phyloP scores from a whole-genome alignment of 768 basidiomycete genomes.

The Rhodotorula graminis region DNA sequence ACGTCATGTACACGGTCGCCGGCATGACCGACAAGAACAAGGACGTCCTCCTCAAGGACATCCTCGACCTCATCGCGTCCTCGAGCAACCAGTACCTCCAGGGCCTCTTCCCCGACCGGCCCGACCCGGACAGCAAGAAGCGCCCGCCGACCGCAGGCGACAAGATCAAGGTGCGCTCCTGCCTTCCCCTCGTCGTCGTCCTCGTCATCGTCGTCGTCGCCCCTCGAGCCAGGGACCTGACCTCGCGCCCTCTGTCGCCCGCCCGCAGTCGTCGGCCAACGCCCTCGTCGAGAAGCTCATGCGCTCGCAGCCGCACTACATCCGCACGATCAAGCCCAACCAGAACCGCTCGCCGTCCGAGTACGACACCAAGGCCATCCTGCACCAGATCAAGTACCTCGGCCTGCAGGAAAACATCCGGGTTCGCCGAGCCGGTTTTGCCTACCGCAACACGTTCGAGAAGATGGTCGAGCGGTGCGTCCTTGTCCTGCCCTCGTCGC shows the following conservation, averaged over 20 bases:
- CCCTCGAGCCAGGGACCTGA: not conserved
- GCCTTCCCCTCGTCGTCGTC: conserved; percentile 51
- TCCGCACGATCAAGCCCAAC: conserved; percentile 98
- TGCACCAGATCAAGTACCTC: conserved; percentile 99
- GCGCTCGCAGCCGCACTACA: conserved; percentile 95
- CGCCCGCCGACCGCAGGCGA: conserved; percentile 95
- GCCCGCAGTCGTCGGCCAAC: conserved; percentile 62
- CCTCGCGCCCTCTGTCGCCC: not conserved
- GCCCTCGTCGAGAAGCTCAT: conserved; percentile 96
- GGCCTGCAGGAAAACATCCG: conserved; percentile 98
- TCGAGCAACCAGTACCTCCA: conserved; percentile 83
- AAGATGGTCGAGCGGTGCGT: conserved; percentile 86
- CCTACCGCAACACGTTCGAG: conserved; percentile 95
- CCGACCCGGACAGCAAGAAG: conserved; percentile 95
- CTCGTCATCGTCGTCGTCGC: too few species aligned
- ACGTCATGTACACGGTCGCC: conserved; percentile 93
- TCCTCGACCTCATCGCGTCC: conserved; percentile 77
- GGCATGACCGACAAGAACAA: conserved; percentile 99
- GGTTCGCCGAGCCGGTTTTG: conserved; percentile 93
- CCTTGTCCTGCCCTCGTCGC: too few species aligned
- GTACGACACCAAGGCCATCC: conserved; percentile 87
- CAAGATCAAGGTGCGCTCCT: conserved; percentile 76
- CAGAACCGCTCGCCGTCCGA: conserved; percentile 84
- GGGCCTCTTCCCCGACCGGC: conserved; percentile 81
- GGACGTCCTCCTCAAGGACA: conserved; percentile 88